Base-by-base conservation (phyloP, 768 basidiomycete genomes). In the Rhodotorula diobovata region DNA sequence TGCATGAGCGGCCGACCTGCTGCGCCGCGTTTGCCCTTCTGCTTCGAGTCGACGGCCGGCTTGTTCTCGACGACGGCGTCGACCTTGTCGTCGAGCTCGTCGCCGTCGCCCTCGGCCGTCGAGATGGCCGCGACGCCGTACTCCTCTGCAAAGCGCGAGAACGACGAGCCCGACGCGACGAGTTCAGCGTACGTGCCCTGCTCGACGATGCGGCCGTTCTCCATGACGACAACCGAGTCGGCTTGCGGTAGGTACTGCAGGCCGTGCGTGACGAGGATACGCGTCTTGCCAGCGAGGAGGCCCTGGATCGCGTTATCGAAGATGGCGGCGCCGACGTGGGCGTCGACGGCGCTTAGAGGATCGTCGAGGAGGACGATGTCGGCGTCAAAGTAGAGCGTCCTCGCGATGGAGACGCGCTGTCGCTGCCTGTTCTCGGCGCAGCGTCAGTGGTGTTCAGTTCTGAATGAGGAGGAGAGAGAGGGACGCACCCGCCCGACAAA, bases 251-350 rank as follows among this genome's bases (percentile, higher is more conserved):
- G 85, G 82, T 94, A 90, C 80, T 95, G 92, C 16, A 95, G 83
- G 2, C 90, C 91, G 77, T 95, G 92, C 0, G 93, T 97, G 57
- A 95, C 92, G 62, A 97, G 86, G 57, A 97, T 83, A 39, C 91
- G 85, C 15, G 93, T 95, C 79, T 91, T 91, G 55, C 84, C 85
- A 10, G 82, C 78, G 23, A 86, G 82, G 25, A 84, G 85, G 65
- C 86, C 85, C 67, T 87, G 83, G 59, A 95, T 84, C 20, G 92
- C 89, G 68, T 93, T 88, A 77, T 89, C 86, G 82, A 94, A 91
- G n/a, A 94, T 87, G 4, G 86, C 85, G 79, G 89, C 90, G 41
- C 91, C 93, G 62, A 95, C 92, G 12, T 48, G 46, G 4, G 60
- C 60, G 46, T 50, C 45, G 60, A 48, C 63, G 2, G 92, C 92